Conservation (phyloP, 1,284 basidiomycete genomes). For the Puccinia polysora region DNA sequence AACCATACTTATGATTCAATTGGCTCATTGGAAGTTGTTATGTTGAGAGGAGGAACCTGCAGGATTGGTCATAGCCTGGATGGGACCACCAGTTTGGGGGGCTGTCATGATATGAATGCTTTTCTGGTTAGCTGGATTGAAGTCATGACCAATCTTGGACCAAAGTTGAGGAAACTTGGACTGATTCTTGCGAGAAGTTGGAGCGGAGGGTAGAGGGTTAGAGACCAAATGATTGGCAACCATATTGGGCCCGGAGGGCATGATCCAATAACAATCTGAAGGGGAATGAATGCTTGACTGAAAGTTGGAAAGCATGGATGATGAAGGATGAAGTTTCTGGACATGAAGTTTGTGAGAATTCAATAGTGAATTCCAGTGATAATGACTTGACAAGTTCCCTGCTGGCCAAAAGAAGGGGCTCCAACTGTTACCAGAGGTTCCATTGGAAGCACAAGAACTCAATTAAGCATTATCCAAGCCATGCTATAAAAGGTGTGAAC, state of each 20-base stretch:
- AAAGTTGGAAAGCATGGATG: slow-evolving; percentile 19
- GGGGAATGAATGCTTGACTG: slow-evolving; percentile 41
- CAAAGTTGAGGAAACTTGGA: neutral
- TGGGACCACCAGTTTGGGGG: slow-evolving; percentile 9
- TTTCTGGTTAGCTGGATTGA: slow-evolving; percentile 6
- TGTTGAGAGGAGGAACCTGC: neutral
- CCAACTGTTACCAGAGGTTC: too few species aligned
- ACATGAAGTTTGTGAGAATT: too few species aligned
- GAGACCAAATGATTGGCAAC: slow-evolving; percentile 19
- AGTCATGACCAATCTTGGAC: neutral
- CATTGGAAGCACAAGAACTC: too few species aligned
- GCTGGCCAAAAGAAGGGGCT: too few species aligned
- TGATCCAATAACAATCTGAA: slow-evolving; percentile 31
- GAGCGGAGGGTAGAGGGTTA: slow-evolving; percentile 6
- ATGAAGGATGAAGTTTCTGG: neutral
- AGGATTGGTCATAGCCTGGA: slow-evolving; percentile 7
- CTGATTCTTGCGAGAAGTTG: slow-evolving; percentile 1
- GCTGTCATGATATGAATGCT: slow-evolving; percentile 34
- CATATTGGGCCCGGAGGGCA: slow-evolving; percentile 27
- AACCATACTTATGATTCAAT: slow-evolving; percentile 53
- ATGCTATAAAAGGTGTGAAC: too few species aligned
- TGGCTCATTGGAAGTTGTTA: slow-evolving; percentile 59
- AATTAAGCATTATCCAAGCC: too few species aligned
- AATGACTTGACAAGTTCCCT: too few species aligned
- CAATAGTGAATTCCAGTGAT: too few species aligned